These are phyloP conservation scores for Coleophoma crateriformis DNA, from an alignment of 2,329 filamentous ascomycete species.

Conservation along the genomic window DNA sequence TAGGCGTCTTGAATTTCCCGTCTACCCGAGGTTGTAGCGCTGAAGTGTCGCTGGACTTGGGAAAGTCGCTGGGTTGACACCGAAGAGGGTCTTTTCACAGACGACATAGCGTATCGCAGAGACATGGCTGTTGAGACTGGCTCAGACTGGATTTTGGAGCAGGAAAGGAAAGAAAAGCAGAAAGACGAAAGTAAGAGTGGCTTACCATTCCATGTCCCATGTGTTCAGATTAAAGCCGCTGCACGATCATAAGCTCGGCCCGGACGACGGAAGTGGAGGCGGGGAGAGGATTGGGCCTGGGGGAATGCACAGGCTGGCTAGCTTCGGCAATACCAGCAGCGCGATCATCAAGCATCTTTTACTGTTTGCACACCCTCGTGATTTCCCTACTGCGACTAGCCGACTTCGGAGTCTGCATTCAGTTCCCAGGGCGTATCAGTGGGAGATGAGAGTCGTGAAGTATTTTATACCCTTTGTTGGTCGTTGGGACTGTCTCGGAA, in stretches of 20 bases:
- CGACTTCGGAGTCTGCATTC: no score
- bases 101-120: slow-evolving; percentile 18
- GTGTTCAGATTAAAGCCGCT: background rate
- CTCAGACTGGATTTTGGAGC: no score
- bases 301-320: no score
- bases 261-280: background rate
- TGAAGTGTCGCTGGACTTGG: slow-evolving; percentile 45
- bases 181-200: background rate
- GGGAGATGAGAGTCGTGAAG: no score
- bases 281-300: background rate
- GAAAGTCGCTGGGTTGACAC: slow-evolving; percentile 32
- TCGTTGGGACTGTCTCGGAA: no score
- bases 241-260: background rate
- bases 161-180: background rate
- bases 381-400: no score
- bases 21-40: slow-evolving; percentile 36
- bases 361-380: no score
- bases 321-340: no score
- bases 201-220: background rate
- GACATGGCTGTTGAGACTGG: slow-evolving; percentile 17
- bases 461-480: no score
- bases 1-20: slow-evolving; percentile 86
- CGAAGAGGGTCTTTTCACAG: slow-evolving; percentile 12
- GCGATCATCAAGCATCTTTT: no score
- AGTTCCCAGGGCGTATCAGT: no score